Conservation (phyloP, 345 rosid species). For the Syzygium oleosum region DNA sequence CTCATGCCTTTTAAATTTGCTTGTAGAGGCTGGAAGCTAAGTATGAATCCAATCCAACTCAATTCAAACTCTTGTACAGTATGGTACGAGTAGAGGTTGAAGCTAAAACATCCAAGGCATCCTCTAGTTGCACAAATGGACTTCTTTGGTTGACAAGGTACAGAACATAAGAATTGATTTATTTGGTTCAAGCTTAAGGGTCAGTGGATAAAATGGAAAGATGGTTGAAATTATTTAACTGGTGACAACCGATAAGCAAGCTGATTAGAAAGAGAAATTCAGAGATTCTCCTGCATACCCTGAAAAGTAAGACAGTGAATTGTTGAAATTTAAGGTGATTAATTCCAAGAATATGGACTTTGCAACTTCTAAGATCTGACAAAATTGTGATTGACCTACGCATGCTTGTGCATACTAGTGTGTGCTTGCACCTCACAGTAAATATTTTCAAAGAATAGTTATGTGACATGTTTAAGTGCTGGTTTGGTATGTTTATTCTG, state of each 20-base stretch:
- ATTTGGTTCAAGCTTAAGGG: not conserved
- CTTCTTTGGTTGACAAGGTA: constrained; percentile 98
- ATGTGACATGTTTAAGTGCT: not conserved
- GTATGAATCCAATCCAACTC: constrained; percentile 53
- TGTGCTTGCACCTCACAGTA: not conserved
- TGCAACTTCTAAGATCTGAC: not conserved
- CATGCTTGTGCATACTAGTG: not conserved
- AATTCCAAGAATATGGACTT: not conserved
- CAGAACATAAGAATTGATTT: not conserved
- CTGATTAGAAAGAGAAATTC: not conserved
- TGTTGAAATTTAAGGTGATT: not conserved
- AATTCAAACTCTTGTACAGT: constrained; percentile 58
- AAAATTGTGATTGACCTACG: not conserved
- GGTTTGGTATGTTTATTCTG: not conserved
- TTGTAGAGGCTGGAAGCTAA: constrained; percentile 81
- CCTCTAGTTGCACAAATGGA: constrained; percentile 92
- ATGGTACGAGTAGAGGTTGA: constrained; percentile 76
- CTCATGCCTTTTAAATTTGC: not conserved
- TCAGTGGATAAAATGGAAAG: not conserved
- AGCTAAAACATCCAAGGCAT: constrained; percentile 65
- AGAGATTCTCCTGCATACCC: not conserved
- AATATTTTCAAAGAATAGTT: not conserved
- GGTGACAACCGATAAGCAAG: not conserved
- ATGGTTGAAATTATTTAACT: not conserved
- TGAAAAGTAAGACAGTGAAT: not conserved